Conservation (phyloP, 2,329 filamentous ascomycete genomes). For the Westerdykella ornata region DNA sequence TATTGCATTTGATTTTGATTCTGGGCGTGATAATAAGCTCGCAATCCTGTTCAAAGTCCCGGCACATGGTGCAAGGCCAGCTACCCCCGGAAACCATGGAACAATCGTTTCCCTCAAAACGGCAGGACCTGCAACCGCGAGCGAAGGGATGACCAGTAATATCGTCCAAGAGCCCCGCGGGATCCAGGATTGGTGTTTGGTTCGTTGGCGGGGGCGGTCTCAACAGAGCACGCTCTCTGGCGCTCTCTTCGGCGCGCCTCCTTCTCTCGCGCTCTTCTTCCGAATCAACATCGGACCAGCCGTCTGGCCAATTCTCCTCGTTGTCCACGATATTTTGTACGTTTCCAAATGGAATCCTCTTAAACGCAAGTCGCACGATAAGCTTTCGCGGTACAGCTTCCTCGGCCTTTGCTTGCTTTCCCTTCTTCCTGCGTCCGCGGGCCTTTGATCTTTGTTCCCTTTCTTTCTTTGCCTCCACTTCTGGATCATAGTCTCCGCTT, state of each 20-base stretch:
- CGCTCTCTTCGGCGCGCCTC: constrained; percentile 1
- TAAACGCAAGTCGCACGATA: constrained; percentile 15
- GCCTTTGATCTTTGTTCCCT: constrained; percentile 6
- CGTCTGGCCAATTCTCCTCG: constrained; percentile 24
- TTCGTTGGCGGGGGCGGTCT: constrained; percentile 8
- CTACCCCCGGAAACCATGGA: constrained; percentile 22
- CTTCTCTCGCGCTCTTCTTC: constrained; percentile 8
- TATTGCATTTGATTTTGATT: constrained; percentile 31
- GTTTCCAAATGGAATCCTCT: constrained; percentile 9
- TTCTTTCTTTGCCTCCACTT: constrained; percentile 9
- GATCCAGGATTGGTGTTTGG: constrained; percentile 21
- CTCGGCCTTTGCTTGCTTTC: constrained; percentile 6
- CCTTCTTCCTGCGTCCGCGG: constrained; percentile 4
- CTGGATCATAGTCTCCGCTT: constrained; percentile 34
- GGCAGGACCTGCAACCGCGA: constrained; percentile 34
- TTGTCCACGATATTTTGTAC: constrained; percentile 20
- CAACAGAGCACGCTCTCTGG: background rate
- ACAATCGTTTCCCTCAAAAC: constrained; percentile 14
- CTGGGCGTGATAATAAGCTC: constrained; percentile 26
- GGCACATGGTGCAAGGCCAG: constrained; percentile 23
- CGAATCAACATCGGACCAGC: constrained; percentile 16
- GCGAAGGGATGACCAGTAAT: constrained; percentile 29
- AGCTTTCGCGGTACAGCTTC: constrained; percentile 9
- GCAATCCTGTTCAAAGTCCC: constrained; percentile 16
- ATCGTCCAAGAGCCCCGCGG: constrained; percentile 16